Evolutionary conservation across 176 grass and related monocot genomes (phyloP), one percentile per base, ranked within the genome.

Genomic region (Carex parvula): DNA sequence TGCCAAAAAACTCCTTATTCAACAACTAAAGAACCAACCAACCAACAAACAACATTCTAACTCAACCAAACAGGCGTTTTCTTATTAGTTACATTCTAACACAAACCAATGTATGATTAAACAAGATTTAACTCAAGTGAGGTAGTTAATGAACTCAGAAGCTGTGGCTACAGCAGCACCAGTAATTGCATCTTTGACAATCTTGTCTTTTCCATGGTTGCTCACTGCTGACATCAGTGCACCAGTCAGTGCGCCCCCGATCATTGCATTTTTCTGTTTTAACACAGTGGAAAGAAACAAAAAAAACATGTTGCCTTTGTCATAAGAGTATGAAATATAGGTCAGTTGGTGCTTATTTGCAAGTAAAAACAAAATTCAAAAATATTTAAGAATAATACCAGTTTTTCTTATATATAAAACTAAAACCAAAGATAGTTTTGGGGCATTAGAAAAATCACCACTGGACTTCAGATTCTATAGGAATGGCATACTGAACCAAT

Each of bases 121-220:
- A 50, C 54, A 50, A 86, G 46, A 50, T 50, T 50, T 50, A 12
- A 50, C 46, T 50, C 46, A 94, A 80, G 85, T 89, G 71, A 94
- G 85, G 77, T 89, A 88, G 59, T 89, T 92, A 62, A 97, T 83
- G 81, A 97, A 89, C 85, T 97, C 89, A 12, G 83, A 58, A 22
- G 92, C 90, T 37, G 94, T 94, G 14, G 94, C 94, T 4, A 94
- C 56, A 13, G 92, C 94, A 0, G 90, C 92, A 8, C 85, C 94
- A 2, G 87, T 85, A 60, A 97, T 94, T 60, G 94, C 90, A 54
- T 94, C 94, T 64, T 84, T 89, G 81, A 89, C 70, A 60, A 97
- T 64, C 85, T 87, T 91, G 87, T 92, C 84, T 61, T 11, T 92
- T 18, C 78, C n/a, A 57, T 88, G 76, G 79, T 90, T 92, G 86